Conservation (phyloP, 805 yeast genomes). For the Pichia pseudocactophila region DNA sequence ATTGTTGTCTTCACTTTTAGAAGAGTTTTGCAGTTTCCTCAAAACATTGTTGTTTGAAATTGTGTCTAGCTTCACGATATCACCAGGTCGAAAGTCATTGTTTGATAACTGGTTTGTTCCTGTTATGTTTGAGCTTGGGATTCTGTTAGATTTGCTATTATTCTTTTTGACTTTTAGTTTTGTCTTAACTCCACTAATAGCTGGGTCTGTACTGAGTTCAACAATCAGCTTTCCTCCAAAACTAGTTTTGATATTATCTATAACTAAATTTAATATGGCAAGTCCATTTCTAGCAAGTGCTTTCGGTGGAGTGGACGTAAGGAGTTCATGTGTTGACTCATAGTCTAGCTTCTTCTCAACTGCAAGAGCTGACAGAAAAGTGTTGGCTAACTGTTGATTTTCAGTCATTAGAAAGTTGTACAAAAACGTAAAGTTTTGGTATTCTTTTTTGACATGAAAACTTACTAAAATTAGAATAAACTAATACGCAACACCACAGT, state of each 20-base stretch:
- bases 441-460: too few relatives aligned
- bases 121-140: slow-evolving; percentile 24
- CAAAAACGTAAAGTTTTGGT: not conserved
- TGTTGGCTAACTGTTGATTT: slow-evolving; percentile 24
- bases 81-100: slow-evolving; percentile 57
- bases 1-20: slow-evolving; percentile 22
- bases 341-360: slow-evolving; percentile 48
- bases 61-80: slow-evolving; percentile 56
- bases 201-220: slow-evolving; percentile 44
- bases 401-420: slow-evolving; percentile 1
- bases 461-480: too few relatives aligned
- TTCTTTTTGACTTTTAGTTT: not conserved
- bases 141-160: slow-evolving; percentile 3
- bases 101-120: not conserved
- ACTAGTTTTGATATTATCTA: slow-evolving; percentile 63
- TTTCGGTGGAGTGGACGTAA: slow-evolving; percentile 48
- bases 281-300: slow-evolving; percentile 62
- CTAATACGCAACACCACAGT: too few relatives aligned
- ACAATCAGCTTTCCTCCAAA: slow-evolving; percentile 66
- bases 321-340: slow-evolving; percentile 34
- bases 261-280: slow-evolving; percentile 59
- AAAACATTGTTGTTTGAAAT: slow-evolving; percentile 24
- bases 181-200: slow-evolving; percentile 14
- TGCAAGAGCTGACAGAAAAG: slow-evolving; percentile 32
- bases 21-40: slow-evolving; percentile 24